These are phyloP conservation scores for Penicillium canescens DNA, from an alignment of 495 filamentous ascomycete species.

Conservation along the genomic window DNA sequence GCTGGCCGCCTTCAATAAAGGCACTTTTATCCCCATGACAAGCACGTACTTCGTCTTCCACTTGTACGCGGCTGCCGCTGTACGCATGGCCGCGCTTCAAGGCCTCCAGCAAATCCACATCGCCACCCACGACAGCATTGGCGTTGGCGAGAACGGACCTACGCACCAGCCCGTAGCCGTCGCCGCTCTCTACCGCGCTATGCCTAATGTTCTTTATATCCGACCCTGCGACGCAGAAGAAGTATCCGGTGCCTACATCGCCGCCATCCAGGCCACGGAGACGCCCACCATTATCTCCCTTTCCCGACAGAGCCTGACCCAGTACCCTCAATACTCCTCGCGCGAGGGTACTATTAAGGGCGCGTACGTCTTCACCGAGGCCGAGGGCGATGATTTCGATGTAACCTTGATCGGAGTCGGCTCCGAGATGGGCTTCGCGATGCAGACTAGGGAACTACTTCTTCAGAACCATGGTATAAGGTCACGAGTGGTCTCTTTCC, in stretches of 20 bases:
- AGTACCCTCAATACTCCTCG: too few species aligned
- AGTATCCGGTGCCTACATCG: conserved; percentile 19
- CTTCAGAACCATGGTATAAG: too few species aligned
- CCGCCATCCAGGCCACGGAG: too few species aligned
- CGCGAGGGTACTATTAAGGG: too few species aligned
- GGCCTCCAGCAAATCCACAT: conserved; percentile 49
- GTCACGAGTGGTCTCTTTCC: too few species aligned
- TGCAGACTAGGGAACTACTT: too few species aligned
- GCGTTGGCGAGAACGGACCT: conserved; percentile 50
- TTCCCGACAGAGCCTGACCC: too few species aligned
- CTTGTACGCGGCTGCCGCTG: conserved; percentile 41
- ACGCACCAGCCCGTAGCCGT: conserved; percentile 56
- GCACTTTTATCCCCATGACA: conserved; percentile 44
- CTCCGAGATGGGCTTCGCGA: too few species aligned
- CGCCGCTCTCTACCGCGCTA: conserved; percentile 46
- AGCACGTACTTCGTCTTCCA: conserved; percentile 54
- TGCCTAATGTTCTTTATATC: conserved; percentile 53
- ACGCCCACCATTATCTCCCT: too few species aligned
- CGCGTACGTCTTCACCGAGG: too few species aligned
- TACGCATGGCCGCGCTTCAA: conserved; percentile 52
- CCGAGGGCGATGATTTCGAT: too few species aligned
- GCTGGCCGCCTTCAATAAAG: conserved; percentile 39
- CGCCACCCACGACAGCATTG: conserved; percentile 55
- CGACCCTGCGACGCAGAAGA: conserved; percentile 51
- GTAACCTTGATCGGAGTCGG: too few species aligned